Conservation (phyloP, 768 basidiomycete species). For the Collybiopsis confluens region DNA sequence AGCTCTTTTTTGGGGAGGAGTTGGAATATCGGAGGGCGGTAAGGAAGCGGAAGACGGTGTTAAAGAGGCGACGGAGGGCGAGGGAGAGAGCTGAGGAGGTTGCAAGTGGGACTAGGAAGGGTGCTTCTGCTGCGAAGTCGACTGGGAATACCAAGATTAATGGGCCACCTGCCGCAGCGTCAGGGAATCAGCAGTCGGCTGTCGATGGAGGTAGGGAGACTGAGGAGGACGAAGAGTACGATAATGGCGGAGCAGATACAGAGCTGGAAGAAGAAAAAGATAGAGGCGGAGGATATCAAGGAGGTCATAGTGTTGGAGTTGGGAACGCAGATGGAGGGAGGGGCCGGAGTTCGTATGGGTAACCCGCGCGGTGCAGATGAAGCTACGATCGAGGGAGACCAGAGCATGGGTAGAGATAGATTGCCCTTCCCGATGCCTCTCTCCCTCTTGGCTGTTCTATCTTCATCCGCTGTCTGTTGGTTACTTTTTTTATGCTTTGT, state of each 20-base stretch:
- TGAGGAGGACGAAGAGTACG: slow-evolving; percentile 22
- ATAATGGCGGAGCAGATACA: slow-evolving; percentile 20
- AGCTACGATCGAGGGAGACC: too few species aligned
- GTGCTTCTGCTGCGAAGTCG: neutral
- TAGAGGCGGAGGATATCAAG: slow-evolving; percentile 15
- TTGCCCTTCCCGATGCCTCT: too few species aligned
- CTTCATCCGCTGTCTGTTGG: too few species aligned
- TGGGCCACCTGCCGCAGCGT: neutral
- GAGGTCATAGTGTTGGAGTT: slow-evolving; percentile 17
- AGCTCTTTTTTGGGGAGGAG: slow-evolving; percentile 87
- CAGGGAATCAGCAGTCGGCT: neutral
- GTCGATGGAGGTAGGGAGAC: slow-evolving; percentile 22
- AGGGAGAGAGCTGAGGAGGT: slow-evolving; percentile 51
- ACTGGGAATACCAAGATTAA: too few species aligned
- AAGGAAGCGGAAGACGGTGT: slow-evolving; percentile 62
- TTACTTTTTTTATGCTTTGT: too few species aligned
- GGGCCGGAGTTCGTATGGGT: slow-evolving; percentile 9
- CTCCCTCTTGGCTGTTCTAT: too few species aligned
- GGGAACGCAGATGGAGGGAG: slow-evolving; percentile 17
- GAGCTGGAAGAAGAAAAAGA: slow-evolving; percentile 19
- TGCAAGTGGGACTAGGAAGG: slow-evolving; percentile 18
- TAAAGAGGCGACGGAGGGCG: slow-evolving; percentile 54
- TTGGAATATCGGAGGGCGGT: slow-evolving; percentile 56
- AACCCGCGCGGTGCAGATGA: neutral
- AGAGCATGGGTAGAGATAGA: too few species aligned